These are phyloP conservation scores for Chytriomyces sp. DNA, from an alignment of 192 early-diverging fungal genomes.

Conservation along the genomic window DNA sequence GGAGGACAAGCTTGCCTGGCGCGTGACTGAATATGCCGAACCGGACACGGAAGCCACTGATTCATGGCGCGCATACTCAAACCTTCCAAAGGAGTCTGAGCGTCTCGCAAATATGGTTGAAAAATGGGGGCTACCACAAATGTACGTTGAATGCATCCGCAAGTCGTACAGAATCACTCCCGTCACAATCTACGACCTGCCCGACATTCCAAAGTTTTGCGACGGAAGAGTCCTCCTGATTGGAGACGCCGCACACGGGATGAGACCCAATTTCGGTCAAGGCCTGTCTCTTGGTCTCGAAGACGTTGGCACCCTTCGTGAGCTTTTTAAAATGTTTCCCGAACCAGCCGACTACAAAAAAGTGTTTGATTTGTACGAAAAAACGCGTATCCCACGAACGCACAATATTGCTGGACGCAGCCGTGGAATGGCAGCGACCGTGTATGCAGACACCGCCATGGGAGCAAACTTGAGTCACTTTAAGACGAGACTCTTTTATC, in stretches of 20 bases:
- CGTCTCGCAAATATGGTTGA: not conserved
- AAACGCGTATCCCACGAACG: conserved; percentile 16
- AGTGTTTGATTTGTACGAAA: conserved; percentile 15
- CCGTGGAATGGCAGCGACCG: conserved; percentile 17
- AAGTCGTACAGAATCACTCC: conserved; percentile 14
- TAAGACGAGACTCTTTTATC: not conserved
- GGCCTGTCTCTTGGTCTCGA: conserved; percentile 30
- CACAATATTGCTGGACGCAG: conserved; percentile 9
- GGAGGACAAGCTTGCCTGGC: not conserved
- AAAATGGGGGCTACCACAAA: not conserved
- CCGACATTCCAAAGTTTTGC: not conserved
- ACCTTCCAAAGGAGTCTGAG: conserved; percentile 1
- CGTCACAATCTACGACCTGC: conserved; percentile 15
- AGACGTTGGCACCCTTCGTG: conserved; percentile 35
- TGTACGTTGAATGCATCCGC: not conserved
- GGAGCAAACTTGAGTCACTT: not conserved
- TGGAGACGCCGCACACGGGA: conserved; percentile 38
- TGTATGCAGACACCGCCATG: not conserved
- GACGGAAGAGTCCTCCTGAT: conserved; percentile 29
- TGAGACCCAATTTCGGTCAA: conserved; percentile 34
- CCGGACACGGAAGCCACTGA: not conserved
- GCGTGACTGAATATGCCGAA: not conserved
- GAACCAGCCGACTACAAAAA: not conserved
- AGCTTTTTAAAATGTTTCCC: conserved; percentile 9
- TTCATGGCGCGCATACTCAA: not conserved